These are phyloP conservation scores for Pyricularia pennisetigena DNA, from an alignment of 2,329 filamentous ascomycete genomes.

Conservation along the genomic window DNA sequence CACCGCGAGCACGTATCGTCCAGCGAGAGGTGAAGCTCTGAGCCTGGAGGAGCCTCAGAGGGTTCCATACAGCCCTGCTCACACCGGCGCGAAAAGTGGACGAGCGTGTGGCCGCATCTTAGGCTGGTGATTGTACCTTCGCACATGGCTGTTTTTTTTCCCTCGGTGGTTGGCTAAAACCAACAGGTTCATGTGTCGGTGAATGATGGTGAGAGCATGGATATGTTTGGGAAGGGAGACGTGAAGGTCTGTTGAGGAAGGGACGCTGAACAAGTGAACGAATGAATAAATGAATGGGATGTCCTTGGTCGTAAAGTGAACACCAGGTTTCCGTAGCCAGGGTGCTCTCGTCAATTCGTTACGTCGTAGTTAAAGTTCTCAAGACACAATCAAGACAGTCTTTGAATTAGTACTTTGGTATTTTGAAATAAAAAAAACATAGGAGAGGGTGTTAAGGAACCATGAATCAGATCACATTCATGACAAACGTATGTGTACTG, in stretches of 20 bases:
- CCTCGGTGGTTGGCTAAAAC: not conserved
- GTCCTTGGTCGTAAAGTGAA: not conserved
- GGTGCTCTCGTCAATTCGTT: not conserved
- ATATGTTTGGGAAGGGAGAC: not conserved
- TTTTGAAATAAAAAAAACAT: not conserved
- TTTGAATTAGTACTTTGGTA: not conserved
- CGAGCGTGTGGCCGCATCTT: not conserved
- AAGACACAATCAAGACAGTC: not conserved
- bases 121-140: constrained; percentile 1
- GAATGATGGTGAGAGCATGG: not conserved
- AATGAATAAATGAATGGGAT: not conserved
- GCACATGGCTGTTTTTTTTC: not conserved
- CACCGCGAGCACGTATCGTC: constrained; percentile 2
- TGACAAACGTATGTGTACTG: not conserved
- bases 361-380: not conserved
- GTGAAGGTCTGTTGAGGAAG: not conserved
- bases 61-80: not conserved
- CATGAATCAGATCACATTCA: not conserved
- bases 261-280: not conserved
- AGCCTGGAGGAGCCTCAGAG: not conserved
- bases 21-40: not conserved
- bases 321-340: not conserved
- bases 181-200: not conserved
- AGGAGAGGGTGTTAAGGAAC: not conserved
- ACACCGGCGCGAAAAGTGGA: constrained; percentile 1